Conservation (phyloP, 2,329 filamentous ascomycete genomes). For the Exophiala sp. region DNA sequence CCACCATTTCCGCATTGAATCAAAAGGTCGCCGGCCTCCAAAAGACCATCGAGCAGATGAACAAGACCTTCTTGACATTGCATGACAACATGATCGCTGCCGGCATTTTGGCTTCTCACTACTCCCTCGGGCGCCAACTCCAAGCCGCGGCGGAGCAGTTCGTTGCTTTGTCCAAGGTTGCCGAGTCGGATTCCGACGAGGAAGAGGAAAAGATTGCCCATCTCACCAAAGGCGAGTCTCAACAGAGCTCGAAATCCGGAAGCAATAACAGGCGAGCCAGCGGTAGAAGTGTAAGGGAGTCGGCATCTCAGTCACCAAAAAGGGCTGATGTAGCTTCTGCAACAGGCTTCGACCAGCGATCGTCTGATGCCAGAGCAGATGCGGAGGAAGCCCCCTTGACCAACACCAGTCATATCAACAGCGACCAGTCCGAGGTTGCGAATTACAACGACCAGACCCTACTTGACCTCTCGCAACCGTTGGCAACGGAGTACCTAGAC, state of each 20-base stretch:
- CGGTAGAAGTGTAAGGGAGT: not conserved
- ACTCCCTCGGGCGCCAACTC: conserved; percentile 17
- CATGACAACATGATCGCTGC: conserved; percentile 53
- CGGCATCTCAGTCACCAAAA: conserved; percentile 2
- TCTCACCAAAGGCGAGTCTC: conserved; percentile 9
- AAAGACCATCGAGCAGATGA: conserved; percentile 66
- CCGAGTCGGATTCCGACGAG: conserved; percentile 20
- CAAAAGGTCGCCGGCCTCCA: conserved; percentile 64
- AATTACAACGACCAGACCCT: conserved; percentile 1
- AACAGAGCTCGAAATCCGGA: conserved; percentile 2
- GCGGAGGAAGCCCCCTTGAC: conserved; percentile 7
- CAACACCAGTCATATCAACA: not conserved
- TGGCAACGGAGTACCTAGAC: conserved; percentile 12
- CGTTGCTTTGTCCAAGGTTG: conserved; percentile 16
- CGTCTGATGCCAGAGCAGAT: conserved; percentile 12
- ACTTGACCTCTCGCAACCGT: conserved; percentile 8
- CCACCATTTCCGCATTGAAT: conserved; percentile 67
- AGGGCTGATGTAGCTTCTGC: conserved; percentile 6
- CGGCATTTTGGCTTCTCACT: conserved; percentile 19
- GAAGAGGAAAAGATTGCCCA: conserved; percentile 22
- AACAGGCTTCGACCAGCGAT: conserved; percentile 10
- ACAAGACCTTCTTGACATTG: conserved; percentile 61
- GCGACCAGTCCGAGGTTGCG: not conserved
- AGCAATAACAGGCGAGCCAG: conserved; percentile 4
- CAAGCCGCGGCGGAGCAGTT: conserved; percentile 21